These are phyloP conservation scores for Colletotrichum camelliae DNA, from an alignment of 2,329 filamentous ascomycete genomes.

Conservation along the genomic window DNA sequence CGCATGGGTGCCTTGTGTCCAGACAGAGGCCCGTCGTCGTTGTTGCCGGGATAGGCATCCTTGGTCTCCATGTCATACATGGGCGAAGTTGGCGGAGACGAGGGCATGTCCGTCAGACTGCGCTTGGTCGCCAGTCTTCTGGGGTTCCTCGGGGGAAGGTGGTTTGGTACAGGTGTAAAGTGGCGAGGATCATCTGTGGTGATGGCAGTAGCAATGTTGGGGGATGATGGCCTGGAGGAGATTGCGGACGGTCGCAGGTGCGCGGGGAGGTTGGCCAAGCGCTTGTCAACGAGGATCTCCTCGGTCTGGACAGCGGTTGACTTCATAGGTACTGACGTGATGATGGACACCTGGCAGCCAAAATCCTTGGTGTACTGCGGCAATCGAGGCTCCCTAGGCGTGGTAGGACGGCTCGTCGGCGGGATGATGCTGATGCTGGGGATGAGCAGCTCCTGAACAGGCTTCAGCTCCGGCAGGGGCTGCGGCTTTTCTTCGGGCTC, in stretches of 20 bases:
- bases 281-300: conserved; percentile 83
- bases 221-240: conserved; percentile 63
- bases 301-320: conserved; percentile 80
- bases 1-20: conserved; percentile 64
- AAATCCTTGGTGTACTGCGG: conserved; percentile 85
- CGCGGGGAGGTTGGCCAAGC: conserved; percentile 74
- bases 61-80: conserved; percentile 46
- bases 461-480: conserved; percentile 11
- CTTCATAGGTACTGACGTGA: conserved; percentile 54
- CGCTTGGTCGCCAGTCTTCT: conserved; percentile 54
- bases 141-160: conserved; percentile 65
- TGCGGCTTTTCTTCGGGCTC: conserved; percentile 25
- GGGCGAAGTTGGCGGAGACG: conserved; percentile 48
- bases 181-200: conserved; percentile 41
- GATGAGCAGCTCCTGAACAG: conserved; percentile 56
- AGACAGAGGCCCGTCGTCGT: conserved; percentile 78
- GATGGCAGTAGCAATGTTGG: conserved; percentile 39
- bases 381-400: conserved; percentile 75
- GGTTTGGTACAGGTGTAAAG: conserved; percentile 58
- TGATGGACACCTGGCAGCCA: conserved; percentile 76
- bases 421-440: conserved; percentile 93
- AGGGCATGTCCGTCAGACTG: conserved; percentile 53
- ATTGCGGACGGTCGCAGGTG: conserved; percentile 83
- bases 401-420: conserved; percentile 81
- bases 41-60: conserved; percentile 78